Evolutionary conservation across 305 asterid genomes (phyloP).

Genomic region (Withania somnifera): DNA sequence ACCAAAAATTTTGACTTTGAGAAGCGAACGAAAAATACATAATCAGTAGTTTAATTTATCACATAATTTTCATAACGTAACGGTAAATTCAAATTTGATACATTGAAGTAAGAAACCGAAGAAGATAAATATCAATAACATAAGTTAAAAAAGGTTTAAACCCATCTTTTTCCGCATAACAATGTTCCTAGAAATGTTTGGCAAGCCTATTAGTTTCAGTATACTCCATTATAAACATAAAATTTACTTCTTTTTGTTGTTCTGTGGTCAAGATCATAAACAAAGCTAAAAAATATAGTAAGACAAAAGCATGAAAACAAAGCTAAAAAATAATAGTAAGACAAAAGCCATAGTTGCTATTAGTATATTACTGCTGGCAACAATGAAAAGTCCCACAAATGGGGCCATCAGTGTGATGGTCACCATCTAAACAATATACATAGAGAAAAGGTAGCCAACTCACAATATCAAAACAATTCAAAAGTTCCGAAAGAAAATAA

Average conservation of each 20-base stretch:
- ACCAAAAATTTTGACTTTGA: background rate
- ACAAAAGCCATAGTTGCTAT: background rate
- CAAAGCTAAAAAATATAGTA: background rate
- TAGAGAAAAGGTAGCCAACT: background rate
- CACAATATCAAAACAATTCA: background rate
- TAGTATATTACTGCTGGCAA: background rate
- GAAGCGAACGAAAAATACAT: background rate
- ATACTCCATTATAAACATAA: background rate
- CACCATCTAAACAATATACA: background rate
- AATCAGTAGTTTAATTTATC: background rate
- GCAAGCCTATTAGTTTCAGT: background rate
- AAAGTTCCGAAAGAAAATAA: background rate
- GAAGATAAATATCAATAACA: background rate
- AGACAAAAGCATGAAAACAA: background rate
- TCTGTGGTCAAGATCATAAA: background rate
- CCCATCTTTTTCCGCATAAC: background rate
- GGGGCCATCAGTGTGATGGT: background rate
- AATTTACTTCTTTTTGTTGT: background rate
- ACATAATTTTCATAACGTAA: background rate
- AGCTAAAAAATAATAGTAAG: background rate
- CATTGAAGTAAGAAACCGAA: background rate
- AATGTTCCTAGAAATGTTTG: background rate
- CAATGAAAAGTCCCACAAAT: background rate
- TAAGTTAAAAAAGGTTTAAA: background rate
- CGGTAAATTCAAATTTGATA: background rate